Conservation (phyloP, 2,329 filamentous ascomycete genomes). For the Colletotrichum echinochloae region DNA sequence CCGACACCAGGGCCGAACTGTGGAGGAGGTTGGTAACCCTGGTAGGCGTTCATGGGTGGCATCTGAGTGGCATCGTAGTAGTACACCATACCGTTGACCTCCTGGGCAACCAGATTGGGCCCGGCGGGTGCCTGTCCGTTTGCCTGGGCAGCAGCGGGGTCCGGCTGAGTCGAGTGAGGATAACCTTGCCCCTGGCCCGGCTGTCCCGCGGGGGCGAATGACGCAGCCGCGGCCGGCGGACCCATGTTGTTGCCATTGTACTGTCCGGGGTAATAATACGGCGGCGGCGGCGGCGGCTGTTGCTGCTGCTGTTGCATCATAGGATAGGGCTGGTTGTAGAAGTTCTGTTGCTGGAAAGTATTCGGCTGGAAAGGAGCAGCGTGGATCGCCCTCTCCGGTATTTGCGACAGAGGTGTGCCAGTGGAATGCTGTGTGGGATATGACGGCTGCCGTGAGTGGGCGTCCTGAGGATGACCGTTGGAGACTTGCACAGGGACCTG, state of each 20-base stretch:
- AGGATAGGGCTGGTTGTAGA: slow-evolving; percentile 69
- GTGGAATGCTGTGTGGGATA: slow-evolving; percentile 78
- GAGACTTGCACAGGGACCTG: slow-evolving; percentile 84
- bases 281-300: slow-evolving; percentile 65
- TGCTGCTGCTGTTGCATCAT: slow-evolving; percentile 67
- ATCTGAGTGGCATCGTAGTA: slow-evolving; percentile 89
- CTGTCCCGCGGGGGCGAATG: slow-evolving; percentile 69
- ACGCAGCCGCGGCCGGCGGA: slow-evolving; percentile 56
- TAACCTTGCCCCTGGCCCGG: slow-evolving; percentile 57
- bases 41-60: slow-evolving; percentile 60
- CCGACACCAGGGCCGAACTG: slow-evolving; percentile 60
- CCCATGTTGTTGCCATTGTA: slow-evolving; percentile 46
- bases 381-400: slow-evolving; percentile 92
- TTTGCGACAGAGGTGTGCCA: slow-evolving; percentile 88
- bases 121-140: slow-evolving; percentile 62
- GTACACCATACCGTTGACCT: slow-evolving; percentile 95
- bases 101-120: slow-evolving; percentile 77
- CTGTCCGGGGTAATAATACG: slow-evolving; percentile 66
- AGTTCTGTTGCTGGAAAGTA: slow-evolving; percentile 69
- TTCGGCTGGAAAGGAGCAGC: slow-evolving; percentile 90
- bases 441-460: slow-evolving; percentile 75
- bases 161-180: slow-evolving; percentile 56
- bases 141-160: slow-evolving; percentile 48
- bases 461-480: slow-evolving; percentile 67
- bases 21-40: slow-evolving; percentile 59